Evolutionary conservation across 129 eudicot genomes (phyloP).

Genomic region (Flaveria brownii): DNA sequence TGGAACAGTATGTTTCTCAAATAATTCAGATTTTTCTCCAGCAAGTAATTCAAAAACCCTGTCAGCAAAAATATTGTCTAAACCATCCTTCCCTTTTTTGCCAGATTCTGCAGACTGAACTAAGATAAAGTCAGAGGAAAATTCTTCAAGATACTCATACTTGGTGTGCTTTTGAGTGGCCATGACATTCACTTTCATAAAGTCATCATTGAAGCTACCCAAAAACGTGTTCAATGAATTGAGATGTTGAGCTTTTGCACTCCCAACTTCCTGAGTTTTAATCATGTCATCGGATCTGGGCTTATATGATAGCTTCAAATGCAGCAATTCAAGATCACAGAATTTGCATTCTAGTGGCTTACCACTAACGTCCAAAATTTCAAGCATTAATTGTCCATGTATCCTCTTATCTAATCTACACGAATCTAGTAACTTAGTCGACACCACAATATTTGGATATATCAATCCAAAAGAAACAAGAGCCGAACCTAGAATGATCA

Average conservation of each 20-base stretch:
- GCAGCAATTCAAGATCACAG: constrained; percentile 75
- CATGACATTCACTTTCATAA: constrained; percentile 46
- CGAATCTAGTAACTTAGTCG: constrained; percentile 28
- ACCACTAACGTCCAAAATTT: constrained; percentile 70
- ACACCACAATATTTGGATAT: constrained; percentile 64
- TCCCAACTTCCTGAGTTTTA: constrained; percentile 33
- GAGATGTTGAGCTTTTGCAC: constrained; percentile 17
- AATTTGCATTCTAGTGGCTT: constrained; percentile 68
- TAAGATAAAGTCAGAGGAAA: constrained; percentile 36
- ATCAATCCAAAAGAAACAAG: constrained; percentile 70
- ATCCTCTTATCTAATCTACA: constrained; percentile 22
- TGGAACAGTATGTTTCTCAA: constrained; percentile 37
- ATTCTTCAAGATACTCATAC: constrained; percentile 23
- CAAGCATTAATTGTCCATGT: constrained; percentile 57
- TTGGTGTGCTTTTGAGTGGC: constrained; percentile 43
- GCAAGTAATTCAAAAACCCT: constrained; percentile 67
- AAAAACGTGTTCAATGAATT: constrained; percentile 21
- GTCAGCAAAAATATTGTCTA: constrained; percentile 44
- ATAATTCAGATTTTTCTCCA: constrained; percentile 31
- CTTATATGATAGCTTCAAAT: constrained; percentile 24
- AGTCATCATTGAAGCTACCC: constrained; percentile 38
- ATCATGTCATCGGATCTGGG: constrained; percentile 18
- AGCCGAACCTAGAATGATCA: constrained; percentile 75
- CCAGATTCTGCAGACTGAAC: constrained; percentile 46
- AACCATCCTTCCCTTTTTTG: constrained; percentile 42